Evolutionary conservation across 1,139 yeast genomes (phyloP).

Genomic region (Magnusiomyces magnusii): DNA sequence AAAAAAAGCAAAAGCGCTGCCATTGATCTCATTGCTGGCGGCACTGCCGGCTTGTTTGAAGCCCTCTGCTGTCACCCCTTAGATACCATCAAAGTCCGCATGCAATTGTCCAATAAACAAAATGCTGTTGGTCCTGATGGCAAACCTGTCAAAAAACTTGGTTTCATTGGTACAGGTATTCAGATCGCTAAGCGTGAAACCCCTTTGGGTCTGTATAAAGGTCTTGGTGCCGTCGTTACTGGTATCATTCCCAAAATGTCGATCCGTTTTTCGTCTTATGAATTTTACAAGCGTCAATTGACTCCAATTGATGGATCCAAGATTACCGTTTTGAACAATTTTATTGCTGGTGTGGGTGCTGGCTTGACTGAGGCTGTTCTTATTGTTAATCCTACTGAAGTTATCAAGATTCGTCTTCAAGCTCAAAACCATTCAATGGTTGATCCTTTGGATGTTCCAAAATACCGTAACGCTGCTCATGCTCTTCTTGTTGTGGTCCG

Average conservation of each 20-base stretch:
- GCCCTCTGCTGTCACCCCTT: slow-evolving; percentile 93
- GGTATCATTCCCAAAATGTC: slow-evolving; percentile 99
- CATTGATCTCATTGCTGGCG: slow-evolving; percentile 87
- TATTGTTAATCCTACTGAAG: slow-evolving; percentile 96
- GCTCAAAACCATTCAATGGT: slow-evolving; percentile 90
- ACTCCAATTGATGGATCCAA: slow-evolving; percentile 57
- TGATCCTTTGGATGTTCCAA: slow-evolving; percentile 72
- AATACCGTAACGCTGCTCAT: slow-evolving; percentile 90
- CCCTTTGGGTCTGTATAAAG: slow-evolving; percentile 82
- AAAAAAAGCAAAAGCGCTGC: slow-evolving; percentile 41
- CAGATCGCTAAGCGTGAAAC: slow-evolving; percentile 76
- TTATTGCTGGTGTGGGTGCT: slow-evolving; percentile 94
- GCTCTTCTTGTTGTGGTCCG: slow-evolving; percentile 75
- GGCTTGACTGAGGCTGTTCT: slow-evolving; percentile 94
- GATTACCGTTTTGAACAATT: slow-evolving; percentile 57
- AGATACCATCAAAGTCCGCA: slow-evolving; percentile 85
- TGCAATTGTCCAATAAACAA: slow-evolving; percentile 62
- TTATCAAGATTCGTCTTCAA: slow-evolving; percentile 90
- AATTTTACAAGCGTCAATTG: slow-evolving; percentile 68
- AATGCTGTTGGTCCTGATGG: slow-evolving; percentile 18
- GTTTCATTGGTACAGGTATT: slow-evolving; percentile 75
- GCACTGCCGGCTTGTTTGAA: slow-evolving; percentile 94
- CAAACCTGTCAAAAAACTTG: slow-evolving; percentile 60
- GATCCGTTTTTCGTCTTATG: slow-evolving; percentile 89
- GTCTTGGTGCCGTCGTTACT: slow-evolving; percentile 93